Evolutionary conservation across 2,329 filamentous ascomycete genomes (phyloP).

Genomic region (Colletotrichum somersetense): DNA sequence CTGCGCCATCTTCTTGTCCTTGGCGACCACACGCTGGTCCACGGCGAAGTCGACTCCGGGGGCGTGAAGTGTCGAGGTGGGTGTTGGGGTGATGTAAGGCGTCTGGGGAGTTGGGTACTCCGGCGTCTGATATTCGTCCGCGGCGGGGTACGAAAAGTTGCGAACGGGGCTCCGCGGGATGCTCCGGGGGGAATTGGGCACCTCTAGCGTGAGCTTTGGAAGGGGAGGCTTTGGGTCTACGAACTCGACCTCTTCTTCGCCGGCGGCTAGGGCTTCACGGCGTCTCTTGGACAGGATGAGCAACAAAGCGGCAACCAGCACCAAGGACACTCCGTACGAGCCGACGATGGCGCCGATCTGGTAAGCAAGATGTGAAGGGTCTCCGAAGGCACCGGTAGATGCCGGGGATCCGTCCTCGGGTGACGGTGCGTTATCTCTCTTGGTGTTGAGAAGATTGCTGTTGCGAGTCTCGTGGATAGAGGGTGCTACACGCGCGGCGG

Average conservation of each 20-base stretch:
- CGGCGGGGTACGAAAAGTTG: slow-evolving; percentile 66
- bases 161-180: slow-evolving; percentile 49
- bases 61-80: slow-evolving; percentile 61
- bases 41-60: slow-evolving; percentile 77
- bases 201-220: slow-evolving; percentile 44
- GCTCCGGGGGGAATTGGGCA: slow-evolving; percentile 44
- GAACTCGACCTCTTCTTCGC: slow-evolving; percentile 65
- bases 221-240: slow-evolving; percentile 45
- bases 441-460: slow-evolving; percentile 59
- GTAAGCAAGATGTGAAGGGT: slow-evolving; percentile 74
- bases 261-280: slow-evolving; percentile 64
- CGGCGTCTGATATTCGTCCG: slow-evolving; percentile 52
- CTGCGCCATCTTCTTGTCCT: slow-evolving; percentile 81
- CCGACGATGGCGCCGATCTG: slow-evolving; percentile 88
- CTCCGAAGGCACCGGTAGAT: slow-evolving; percentile 63
- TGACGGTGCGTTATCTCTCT: slow-evolving; percentile 68
- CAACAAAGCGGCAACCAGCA: slow-evolving; percentile 77
- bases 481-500: slow-evolving; percentile 48
- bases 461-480: slow-evolving; percentile 44
- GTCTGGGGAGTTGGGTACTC: slow-evolving; percentile 46
- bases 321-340: slow-evolving; percentile 82
- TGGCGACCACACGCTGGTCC: slow-evolving; percentile 80
- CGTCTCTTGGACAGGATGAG: slow-evolving; percentile 70
- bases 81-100: slow-evolving; percentile 62
- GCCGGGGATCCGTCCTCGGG: slow-evolving; percentile 71